Percentiles rank a stretch among this genome's conserved stretches.
Conservation (phyloP, 2,329 filamentous ascomycete species). For the Sphaerulina musiva region DNA sequence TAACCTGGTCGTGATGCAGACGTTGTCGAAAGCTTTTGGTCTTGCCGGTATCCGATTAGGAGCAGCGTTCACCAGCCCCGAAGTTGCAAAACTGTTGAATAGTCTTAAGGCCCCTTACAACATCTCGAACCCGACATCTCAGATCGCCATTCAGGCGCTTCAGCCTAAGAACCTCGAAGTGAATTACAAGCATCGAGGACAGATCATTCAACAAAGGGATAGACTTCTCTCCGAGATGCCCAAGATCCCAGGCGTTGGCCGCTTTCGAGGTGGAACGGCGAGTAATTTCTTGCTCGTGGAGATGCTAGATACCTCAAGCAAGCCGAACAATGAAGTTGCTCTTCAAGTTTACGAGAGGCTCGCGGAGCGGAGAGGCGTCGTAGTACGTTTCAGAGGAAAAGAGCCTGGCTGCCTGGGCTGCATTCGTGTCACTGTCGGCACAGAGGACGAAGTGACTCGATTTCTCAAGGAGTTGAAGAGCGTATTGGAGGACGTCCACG, state of each 20-base stretch:
- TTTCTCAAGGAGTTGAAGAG: slow-evolving; percentile 63
- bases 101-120: slow-evolving; percentile 95
- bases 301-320: slow-evolving; percentile 65
- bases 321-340: slow-evolving; percentile 72
- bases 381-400: slow-evolving; percentile 88
- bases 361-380: slow-evolving; percentile 79
- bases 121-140: slow-evolving; percentile 78
- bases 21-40: slow-evolving; percentile 94
- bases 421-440: slow-evolving; percentile 85
- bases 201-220: slow-evolving; percentile 70
- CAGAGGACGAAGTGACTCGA: slow-evolving; percentile 73
- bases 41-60: slow-evolving; percentile 89
- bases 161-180: slow-evolving; percentile 58
- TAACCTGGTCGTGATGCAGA: slow-evolving; percentile 97
- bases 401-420: slow-evolving; percentile 86
- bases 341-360: slow-evolving; percentile 74
- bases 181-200: slow-evolving; percentile 65
- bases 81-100: slow-evolving; percentile 76
- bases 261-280: slow-evolving; percentile 69
- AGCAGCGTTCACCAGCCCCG: slow-evolving; percentile 68
- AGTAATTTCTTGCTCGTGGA: slow-evolving; percentile 91
- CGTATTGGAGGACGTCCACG: slow-evolving; percentile 46
- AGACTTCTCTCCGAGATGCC: slow-evolving; percentile 68
- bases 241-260: slow-evolving; percentile 67
- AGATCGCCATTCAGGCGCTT: slow-evolving; percentile 69